Conservation (phyloP, 2,329 filamentous ascomycete genomes). For the Neocucurbitaria cava region DNA sequence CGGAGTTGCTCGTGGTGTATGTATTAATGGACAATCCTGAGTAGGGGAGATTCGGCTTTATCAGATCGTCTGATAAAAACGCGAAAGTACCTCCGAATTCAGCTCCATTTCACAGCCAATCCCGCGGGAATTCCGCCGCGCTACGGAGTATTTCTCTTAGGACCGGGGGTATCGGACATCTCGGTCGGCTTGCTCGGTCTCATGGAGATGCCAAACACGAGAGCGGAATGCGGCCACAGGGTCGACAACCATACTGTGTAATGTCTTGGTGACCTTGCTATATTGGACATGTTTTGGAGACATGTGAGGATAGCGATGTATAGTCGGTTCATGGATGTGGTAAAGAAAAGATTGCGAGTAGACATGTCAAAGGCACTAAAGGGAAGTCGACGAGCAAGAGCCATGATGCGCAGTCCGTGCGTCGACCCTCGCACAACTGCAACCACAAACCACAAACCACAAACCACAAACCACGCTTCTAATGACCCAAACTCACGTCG, state of each 20-base stretch:
- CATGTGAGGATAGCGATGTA: no score
- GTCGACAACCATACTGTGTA: no score
- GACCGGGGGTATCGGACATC: neutral
- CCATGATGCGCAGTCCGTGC: neutral
- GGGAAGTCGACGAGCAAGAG: neutral
- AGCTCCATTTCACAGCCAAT: neutral
- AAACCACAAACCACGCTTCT: no score
- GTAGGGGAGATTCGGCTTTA: neutral
- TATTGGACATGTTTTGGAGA: neutral
- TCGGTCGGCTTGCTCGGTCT: neutral
- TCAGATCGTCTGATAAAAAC: constrained; percentile 1
- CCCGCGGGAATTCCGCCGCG: no score
- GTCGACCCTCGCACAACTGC: neutral
- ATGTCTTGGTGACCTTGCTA: neutral
- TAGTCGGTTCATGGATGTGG: no score
- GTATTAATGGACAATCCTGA: neutral
- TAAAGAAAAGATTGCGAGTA: no score
- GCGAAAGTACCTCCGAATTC: neutral
- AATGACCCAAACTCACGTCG: no score
- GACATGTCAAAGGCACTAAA: no score
- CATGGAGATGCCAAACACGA: neutral
- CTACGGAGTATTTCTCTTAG: no score
- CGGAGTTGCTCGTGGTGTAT: no score
- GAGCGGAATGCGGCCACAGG: neutral
- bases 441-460: no score